phyloP scores from a whole-genome alignment of 371 early-diverging fungal genomes.

The Batkoa obscura region DNA sequence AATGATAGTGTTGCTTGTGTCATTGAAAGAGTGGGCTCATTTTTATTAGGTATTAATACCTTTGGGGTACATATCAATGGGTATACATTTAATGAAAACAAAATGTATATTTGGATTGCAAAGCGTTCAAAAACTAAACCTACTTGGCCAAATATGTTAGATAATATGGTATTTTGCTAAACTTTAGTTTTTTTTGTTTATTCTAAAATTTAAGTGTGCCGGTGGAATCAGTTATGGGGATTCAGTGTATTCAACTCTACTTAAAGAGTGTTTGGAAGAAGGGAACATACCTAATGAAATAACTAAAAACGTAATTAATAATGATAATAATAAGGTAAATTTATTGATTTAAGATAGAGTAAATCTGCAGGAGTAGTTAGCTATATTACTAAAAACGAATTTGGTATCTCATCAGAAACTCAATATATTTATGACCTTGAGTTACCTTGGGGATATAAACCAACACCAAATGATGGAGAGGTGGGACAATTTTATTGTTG shows the following conservation, averaged over 20 bases:
- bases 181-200: neutral
- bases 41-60: constrained; percentile 55
- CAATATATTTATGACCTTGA: constrained; percentile 73
- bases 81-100: constrained; percentile 19
- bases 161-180: constrained; percentile 45
- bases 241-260: constrained; percentile 35
- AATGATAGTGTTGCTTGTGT: constrained; percentile 29
- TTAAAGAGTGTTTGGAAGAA: constrained; percentile 85
- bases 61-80: constrained; percentile 74
- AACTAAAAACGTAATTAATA: constrained; percentile 11
- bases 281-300: constrained; percentile 40
- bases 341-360: constrained; percentile 13
- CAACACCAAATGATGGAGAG: constrained; percentile 72
- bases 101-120: constrained; percentile 71
- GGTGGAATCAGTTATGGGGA: constrained; percentile 64
- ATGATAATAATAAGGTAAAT: constrained; percentile 33
- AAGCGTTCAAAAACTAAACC: constrained; percentile 52
- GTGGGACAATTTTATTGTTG: constrained; percentile 64
- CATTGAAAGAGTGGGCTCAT: constrained; percentile 64
- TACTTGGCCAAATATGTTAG: constrained; percentile 72
- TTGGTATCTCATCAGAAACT: constrained; percentile 45
- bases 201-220: constrained; percentile 26
- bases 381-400: constrained; percentile 32
- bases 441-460: constrained; percentile 35
- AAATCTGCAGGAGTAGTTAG: constrained; percentile 38